Percentiles rank a stretch among this genome's conserved stretches.
These are phyloP conservation scores for Peterozyma xylosa DNA, from an alignment of 805 yeast species.

Conservation along the genomic window DNA sequence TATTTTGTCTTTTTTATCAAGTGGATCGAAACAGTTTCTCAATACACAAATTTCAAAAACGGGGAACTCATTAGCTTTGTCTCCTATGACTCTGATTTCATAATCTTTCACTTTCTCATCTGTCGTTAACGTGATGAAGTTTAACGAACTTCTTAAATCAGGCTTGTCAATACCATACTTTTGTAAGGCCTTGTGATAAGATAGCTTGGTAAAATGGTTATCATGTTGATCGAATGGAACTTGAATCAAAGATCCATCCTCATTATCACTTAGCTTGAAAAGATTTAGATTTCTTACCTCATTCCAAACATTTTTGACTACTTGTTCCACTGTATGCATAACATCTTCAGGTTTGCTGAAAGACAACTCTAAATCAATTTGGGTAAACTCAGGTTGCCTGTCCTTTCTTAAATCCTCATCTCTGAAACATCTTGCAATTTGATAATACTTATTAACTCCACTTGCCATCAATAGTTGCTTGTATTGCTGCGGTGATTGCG, in stretches of 20 bases:
- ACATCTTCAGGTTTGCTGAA: slow-evolving; percentile 69
- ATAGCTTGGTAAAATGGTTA: slow-evolving; percentile 35
- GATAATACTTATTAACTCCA: slow-evolving; percentile 81
- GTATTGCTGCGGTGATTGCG: slow-evolving; percentile 97
- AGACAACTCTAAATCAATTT: slow-evolving; percentile 91
- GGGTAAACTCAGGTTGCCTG: slow-evolving; percentile 97
- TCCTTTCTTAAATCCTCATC: slow-evolving; percentile 94
- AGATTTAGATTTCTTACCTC: slow-evolving; percentile 31
- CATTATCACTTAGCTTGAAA: slow-evolving; percentile 22
- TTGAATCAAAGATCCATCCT: slow-evolving; percentile 23
- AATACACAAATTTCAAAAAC: slow-evolving; percentile 71
- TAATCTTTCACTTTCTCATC: slow-evolving; percentile 18
- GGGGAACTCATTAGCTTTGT: slow-evolving; percentile 41
- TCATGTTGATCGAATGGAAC: slow-evolving; percentile 8
- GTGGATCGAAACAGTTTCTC: slow-evolving; percentile 32
- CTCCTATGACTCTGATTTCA: slow-evolving; percentile 19
- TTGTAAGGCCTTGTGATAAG: slow-evolving; percentile 63
- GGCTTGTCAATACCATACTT: slow-evolving; percentile 92
- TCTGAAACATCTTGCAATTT: slow-evolving; percentile 88
- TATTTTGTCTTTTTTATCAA: slow-evolving; percentile 17
- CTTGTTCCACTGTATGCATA: slow-evolving; percentile 49
- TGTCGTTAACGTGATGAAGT: slow-evolving; percentile 40
- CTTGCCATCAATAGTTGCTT: slow-evolving; percentile 93
- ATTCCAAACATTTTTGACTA: slow-evolving; percentile 52
- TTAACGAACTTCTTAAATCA: slow-evolving; percentile 62